Conservation (phyloP, 2,329 filamentous ascomycete genomes). For the Claviceps sp. region DNA sequence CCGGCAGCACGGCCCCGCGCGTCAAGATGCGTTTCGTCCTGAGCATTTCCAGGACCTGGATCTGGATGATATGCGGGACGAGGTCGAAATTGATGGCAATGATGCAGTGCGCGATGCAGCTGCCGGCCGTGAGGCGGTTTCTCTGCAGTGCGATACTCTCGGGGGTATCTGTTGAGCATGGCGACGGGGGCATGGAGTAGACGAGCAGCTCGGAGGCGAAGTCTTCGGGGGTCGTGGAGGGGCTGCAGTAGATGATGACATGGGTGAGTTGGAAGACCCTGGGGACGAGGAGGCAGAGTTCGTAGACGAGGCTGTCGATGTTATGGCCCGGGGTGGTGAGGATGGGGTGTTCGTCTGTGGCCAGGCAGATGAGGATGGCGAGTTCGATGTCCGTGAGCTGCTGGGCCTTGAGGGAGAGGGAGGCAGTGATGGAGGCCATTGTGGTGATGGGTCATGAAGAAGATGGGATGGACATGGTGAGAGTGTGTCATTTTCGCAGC, state of each 20-base stretch:
- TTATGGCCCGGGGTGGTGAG: slow-evolving; percentile 55
- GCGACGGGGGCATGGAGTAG: slow-evolving; percentile 9
- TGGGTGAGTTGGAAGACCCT: slow-evolving; percentile 61
- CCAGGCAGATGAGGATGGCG: slow-evolving; percentile 67
- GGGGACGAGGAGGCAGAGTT: slow-evolving; percentile 58
- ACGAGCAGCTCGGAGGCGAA: slow-evolving; percentile 59
- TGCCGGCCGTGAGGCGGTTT: slow-evolving; percentile 3
- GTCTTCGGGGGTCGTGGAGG: slow-evolving; percentile 64
- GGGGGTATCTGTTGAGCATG: slow-evolving; percentile 6
- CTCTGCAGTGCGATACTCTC: not conserved
- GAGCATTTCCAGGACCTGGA: slow-evolving; percentile 67
- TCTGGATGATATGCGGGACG: slow-evolving; percentile 64
- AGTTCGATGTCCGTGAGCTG: slow-evolving; percentile 78
- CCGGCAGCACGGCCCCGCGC: slow-evolving; percentile 56
- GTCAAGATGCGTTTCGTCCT: slow-evolving; percentile 68
- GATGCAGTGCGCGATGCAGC: slow-evolving; percentile 63
- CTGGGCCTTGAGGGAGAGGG: slow-evolving; percentile 52
- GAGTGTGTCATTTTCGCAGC: no score
- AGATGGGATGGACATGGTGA: not conserved
- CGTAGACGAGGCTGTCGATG: slow-evolving; percentile 56
- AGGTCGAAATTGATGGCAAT: slow-evolving; percentile 68
- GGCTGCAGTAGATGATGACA: slow-evolving; percentile 58
- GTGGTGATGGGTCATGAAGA: not conserved
- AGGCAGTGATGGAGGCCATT: slow-evolving; percentile 18
- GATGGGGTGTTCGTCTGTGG: slow-evolving; percentile 76